Conservation (phyloP, 1,284 basidiomycete species). For the Phylloporus sp. region DNA sequence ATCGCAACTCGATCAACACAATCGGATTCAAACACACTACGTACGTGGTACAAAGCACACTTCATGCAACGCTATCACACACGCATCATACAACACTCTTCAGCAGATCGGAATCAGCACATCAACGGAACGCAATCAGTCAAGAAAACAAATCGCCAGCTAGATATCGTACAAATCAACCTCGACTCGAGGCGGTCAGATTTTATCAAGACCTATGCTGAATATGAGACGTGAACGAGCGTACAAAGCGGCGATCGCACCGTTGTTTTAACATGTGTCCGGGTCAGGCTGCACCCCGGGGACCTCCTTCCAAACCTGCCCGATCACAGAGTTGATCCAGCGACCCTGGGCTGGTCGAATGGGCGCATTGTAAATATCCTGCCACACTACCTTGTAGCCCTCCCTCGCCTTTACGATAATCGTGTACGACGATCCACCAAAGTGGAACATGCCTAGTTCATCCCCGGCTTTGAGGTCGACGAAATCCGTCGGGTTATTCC, state of each 20-base stretch:
- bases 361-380: background rate
- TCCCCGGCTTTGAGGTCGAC: conserved; percentile 47
- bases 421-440: conserved; percentile 57
- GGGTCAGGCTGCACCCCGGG: background rate
- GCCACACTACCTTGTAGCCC: conserved; percentile 5
- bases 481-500: background rate
- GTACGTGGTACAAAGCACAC: too few relatives aligned
- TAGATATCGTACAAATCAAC: background rate
- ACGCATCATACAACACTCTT: too few relatives aligned
- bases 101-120: background rate
- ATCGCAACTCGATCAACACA: too few relatives aligned
- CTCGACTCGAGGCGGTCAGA: background rate
- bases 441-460: conserved; percentile 59
- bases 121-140: too few relatives aligned
- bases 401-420: conserved; percentile 45
- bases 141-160: background rate
- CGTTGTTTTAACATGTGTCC: too few relatives aligned
- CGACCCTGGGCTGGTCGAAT: conserved; percentile 4
- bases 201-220: background rate
- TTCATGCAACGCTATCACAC: too few relatives aligned
- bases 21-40: too few relatives aligned
- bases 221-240: background rate
- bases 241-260: background rate
- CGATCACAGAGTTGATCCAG: conserved; percentile 17
- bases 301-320: background rate